These are phyloP conservation scores for Nemania bipapillata DNA, from an alignment of 2,329 filamentous ascomycete species.

Conservation along the genomic window DNA sequence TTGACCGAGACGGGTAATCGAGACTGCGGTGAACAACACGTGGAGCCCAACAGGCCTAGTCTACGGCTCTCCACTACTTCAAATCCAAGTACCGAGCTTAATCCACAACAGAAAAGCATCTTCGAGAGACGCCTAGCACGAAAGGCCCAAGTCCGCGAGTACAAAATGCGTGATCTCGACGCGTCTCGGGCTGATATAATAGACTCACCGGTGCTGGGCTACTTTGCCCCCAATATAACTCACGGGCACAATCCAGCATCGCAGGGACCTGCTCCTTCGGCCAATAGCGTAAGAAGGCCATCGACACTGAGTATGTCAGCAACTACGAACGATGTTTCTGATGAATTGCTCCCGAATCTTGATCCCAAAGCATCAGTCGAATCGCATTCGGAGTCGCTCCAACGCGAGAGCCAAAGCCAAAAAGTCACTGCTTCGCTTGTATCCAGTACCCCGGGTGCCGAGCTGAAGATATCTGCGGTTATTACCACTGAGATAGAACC, in stretches of 20 bases:
- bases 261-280: constrained; percentile 24
- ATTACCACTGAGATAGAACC: constrained; percentile 38
- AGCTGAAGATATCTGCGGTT: constrained; percentile 36
- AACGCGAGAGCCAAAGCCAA: background rate
- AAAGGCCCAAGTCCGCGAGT: constrained; percentile 42
- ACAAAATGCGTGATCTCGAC: constrained; percentile 44
- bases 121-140: constrained; percentile 43
- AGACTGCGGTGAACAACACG: background rate
- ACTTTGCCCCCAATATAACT: constrained; percentile 36
- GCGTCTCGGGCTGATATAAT: constrained; percentile 31
- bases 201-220: constrained; percentile 45
- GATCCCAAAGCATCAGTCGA: background rate
- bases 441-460: background rate
- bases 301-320: constrained; percentile 19
- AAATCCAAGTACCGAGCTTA: constrained; percentile 1
- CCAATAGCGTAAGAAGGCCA: constrained; percentile 13
- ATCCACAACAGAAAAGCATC: constrained; percentile 35
- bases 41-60: background rate
- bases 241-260: constrained; percentile 14
- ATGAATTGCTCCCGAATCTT: background rate
- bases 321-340: constrained; percentile 12
- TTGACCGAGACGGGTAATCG: background rate
- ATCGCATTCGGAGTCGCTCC: background rate
- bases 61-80: constrained; percentile 12
- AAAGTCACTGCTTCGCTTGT: background rate